Evolutionary conservation across 2,329 filamentous ascomycete species (phyloP).

Genomic region (Chrysoporthe austroafricana): DNA sequence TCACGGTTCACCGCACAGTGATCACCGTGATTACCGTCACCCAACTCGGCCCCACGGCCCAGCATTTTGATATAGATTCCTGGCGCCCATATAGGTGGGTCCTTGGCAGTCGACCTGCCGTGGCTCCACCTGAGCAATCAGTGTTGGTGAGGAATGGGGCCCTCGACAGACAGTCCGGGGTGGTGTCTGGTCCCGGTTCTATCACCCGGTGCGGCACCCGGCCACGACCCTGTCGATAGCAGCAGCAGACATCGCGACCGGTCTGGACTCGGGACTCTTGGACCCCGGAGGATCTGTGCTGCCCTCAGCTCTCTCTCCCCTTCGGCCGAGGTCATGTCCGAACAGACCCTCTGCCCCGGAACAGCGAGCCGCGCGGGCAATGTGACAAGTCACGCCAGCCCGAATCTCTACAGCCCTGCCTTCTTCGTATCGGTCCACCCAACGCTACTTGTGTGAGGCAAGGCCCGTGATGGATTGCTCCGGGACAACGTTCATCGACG

Average conservation of each 20-base stretch:
- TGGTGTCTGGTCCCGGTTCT: constrained; percentile 2
- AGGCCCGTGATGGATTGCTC: background rate
- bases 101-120: background rate
- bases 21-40: background rate
- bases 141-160: background rate
- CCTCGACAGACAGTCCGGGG: constrained; percentile 2
- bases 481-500: background rate
- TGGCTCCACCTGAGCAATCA: background rate
- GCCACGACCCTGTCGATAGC: constrained; percentile 5
- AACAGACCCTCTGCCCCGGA: background rate
- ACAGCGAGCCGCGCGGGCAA: background rate
- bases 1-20: constrained; percentile 2
- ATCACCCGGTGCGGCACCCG: background rate
- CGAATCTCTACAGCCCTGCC: background rate
- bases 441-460: background rate
- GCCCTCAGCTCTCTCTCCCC: background rate
- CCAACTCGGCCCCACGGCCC: constrained; percentile 2
- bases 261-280: background rate
- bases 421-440: constrained; percentile 4
- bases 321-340: constrained; percentile 2
- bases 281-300: background rate
- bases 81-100: constrained; percentile 12
- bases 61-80: constrained; percentile 9
- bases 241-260: background rate
- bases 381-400: constrained; percentile 1